Conservation (phyloP, 371 early-diverging fungal genomes). For the Circinella minor region DNA sequence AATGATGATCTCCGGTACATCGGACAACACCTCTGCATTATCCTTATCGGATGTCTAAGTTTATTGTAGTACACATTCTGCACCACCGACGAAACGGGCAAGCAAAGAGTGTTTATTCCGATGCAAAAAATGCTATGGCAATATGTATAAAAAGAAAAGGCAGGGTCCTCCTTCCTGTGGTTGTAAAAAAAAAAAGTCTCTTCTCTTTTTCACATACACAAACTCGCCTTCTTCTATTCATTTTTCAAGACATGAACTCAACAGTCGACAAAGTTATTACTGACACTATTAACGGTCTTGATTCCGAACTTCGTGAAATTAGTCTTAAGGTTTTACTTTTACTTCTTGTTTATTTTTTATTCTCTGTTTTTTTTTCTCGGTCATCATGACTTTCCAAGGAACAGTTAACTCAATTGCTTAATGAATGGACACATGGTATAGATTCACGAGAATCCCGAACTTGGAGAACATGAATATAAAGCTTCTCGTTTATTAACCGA, state of each 20-base stretch:
- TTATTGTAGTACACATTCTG: neutral
- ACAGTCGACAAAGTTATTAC: slow-evolving; percentile 31
- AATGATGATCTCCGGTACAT: slow-evolving; percentile 6
- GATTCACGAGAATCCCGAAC: slow-evolving; percentile 73
- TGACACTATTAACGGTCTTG: slow-evolving; percentile 46
- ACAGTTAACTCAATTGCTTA: no score
- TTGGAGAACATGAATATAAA: slow-evolving; percentile 59
- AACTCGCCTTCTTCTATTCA: neutral
- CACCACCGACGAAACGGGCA: neutral
- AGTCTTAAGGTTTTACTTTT: slow-evolving; percentile 46
- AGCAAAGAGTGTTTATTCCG: neutral
- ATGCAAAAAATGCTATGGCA: no score
- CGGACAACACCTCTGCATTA: neutral
- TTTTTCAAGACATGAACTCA: slow-evolving; percentile 3
- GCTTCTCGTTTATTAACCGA: slow-evolving; percentile 58
- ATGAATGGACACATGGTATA: slow-evolving; percentile 1
- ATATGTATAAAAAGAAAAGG: neutral
- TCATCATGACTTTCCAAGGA: no score
- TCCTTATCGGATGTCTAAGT: slow-evolving; percentile 4
- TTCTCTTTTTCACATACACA: neutral
- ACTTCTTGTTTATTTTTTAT: neutral
- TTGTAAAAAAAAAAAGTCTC: slow-evolving; percentile 2
- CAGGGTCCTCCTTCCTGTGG: neutral
- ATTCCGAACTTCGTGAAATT: slow-evolving; percentile 49
- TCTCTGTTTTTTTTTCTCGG: neutral